Base-by-base conservation (phyloP, 805 yeast genomes). In the Barnettozyma wickerhamii region DNA sequence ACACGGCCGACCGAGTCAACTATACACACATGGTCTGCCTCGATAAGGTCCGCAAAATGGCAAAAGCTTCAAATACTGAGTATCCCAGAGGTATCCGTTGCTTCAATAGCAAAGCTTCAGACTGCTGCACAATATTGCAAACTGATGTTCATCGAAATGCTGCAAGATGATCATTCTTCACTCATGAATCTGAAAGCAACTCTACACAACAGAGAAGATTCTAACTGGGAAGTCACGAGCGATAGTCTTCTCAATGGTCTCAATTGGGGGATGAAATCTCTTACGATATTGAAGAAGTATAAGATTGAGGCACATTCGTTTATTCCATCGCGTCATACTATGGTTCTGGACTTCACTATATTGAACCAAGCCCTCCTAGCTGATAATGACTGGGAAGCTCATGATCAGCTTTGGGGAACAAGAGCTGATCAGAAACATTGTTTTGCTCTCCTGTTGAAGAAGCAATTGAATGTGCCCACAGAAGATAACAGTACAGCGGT, bases 21-120 rank as follows among this genome's bases (percentile, higher is more conserved):
- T 3, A 43, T 56, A 6, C 21, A 49, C 6, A 39, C 37, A 15
- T 54, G 60, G 59, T 48, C 53, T 19, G 28, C 50, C 1, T 46
- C 59, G 2, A 19, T 56, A n/a, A 51, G 43, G 20, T 34, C 47
- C 1, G 18, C 33, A 5, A 56, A 56, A 39, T 56, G 59, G 60
- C 14, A 38, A 2, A 46, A 48, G 6, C 31, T 56, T 6, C 53
- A 53, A 19, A 19, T 55, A n/a, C 30, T 56, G 4, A 45, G 50
- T 2, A 19, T 56, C 3, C 56, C 55, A 0, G 39, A 40, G 34
- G 26, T 49, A 0, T 42, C 58, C 10, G 37, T 50, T 24, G 38
- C 30, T 3, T 48, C 54, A 6, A 19, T 56, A 6, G 21, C 36
- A 6, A 54, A 50, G 26, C 28, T 56, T 18, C 58, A 51, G 31